These are phyloP conservation scores for Mycena venus DNA, from an alignment of 768 basidiomycete genomes.

Conservation along the genomic window DNA sequence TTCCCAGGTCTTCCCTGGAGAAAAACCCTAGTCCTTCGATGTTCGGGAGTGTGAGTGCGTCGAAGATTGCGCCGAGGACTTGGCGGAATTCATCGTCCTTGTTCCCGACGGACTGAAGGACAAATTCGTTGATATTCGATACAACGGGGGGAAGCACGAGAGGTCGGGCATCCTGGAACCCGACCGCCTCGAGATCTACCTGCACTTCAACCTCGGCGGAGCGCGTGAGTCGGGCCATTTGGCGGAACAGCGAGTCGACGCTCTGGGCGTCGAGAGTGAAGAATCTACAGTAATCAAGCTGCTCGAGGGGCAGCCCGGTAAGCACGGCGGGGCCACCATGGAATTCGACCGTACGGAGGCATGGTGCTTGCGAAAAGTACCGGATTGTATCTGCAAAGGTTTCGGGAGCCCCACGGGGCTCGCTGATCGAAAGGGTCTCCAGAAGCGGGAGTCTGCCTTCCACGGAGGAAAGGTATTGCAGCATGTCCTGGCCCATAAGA, in stretches of 20 bases:
- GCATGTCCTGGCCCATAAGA: background rate
- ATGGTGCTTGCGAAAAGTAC: background rate
- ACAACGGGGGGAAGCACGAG: background rate
- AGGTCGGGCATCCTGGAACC: too few relatives aligned
- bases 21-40: background rate
- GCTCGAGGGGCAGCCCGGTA: background rate
- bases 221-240: too few relatives aligned
- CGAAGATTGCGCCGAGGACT: conserved; percentile 3
- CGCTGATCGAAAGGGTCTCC: background rate
- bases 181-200: background rate
- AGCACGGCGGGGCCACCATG: background rate
- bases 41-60: background rate
- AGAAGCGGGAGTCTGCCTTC: background rate
- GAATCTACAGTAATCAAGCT: background rate
- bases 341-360: background rate
- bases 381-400: background rate
- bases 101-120: background rate
- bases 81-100: background rate
- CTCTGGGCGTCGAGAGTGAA: too few relatives aligned
- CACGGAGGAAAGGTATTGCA: background rate
- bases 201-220: background rate
- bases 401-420: background rate
- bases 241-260: too few relatives aligned
- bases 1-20: background rate
- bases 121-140: background rate